These are phyloP conservation scores for Fusarium annulatum DNA, from an alignment of 2,329 filamentous ascomycete genomes.

Conservation along the genomic window DNA sequence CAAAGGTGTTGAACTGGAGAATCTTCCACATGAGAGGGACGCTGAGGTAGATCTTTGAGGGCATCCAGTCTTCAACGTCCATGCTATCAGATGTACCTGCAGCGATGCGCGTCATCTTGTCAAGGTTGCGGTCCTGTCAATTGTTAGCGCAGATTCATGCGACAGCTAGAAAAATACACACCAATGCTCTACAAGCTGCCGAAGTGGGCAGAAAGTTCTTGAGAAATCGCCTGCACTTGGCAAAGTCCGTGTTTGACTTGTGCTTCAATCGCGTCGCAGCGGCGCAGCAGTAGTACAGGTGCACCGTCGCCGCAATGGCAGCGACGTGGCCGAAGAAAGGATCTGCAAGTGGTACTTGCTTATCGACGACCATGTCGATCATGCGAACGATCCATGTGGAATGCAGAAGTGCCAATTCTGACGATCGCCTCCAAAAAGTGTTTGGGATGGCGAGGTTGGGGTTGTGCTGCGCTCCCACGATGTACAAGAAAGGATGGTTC, in stretches of 20 bases:
- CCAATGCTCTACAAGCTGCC: slow-evolving; percentile 58
- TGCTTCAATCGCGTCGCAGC: slow-evolving; percentile 60
- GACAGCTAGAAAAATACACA: slow-evolving; percentile 41
- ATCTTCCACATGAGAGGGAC: slow-evolving; percentile 65
- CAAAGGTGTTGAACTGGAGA: slow-evolving; percentile 58
- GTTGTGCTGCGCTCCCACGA: slow-evolving; percentile 63
- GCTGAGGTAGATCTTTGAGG: slow-evolving; percentile 63
- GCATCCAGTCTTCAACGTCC: slow-evolving; percentile 63
- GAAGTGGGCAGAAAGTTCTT: slow-evolving; percentile 61
- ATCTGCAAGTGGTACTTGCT: slow-evolving; percentile 60
- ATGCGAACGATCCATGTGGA: slow-evolving; percentile 65
- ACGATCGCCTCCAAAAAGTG: slow-evolving; percentile 64
- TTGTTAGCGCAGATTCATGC: slow-evolving; percentile 10
- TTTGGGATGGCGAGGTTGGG: slow-evolving; percentile 63
- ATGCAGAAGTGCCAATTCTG: slow-evolving; percentile 62
- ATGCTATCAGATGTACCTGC: slow-evolving; percentile 58
- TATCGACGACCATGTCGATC: slow-evolving; percentile 65
- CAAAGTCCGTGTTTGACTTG: slow-evolving; percentile 63
- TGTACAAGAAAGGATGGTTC: slow-evolving; percentile 66
- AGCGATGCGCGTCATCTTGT: slow-evolving; percentile 61
- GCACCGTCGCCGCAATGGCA: slow-evolving; percentile 64
- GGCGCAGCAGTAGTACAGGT: slow-evolving; percentile 65
- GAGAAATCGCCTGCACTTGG: slow-evolving; percentile 61
- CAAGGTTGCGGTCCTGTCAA: slow-evolving; percentile 58
- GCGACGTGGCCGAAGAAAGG: slow-evolving; percentile 64